Base-by-base conservation (phyloP, 2,329 filamentous ascomycete genomes). In the Aspergillus pseudoterreus region DNA sequence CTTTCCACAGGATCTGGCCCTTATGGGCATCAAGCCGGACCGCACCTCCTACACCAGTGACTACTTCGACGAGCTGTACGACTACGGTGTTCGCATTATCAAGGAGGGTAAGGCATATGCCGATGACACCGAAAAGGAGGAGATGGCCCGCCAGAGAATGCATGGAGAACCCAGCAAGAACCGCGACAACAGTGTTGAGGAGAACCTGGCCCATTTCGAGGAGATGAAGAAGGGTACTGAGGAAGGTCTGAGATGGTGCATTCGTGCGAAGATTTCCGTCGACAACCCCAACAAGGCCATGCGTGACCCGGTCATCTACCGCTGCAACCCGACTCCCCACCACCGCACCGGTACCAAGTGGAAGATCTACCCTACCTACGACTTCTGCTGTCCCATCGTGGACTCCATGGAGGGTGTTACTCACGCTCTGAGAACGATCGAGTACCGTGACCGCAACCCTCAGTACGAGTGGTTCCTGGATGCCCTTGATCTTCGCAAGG, bases 231-330 rank as follows among this genome's bases (percentile, higher is more conserved):
- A 82, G 51, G 92, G 87, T 42, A 87, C 84, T 2, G 82, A 87
- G 45, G 85, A 92, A 70, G 94, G 94, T 53, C 74, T 84, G 45
- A 84, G 81, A 66, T 92, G 92, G 84, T 96, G 90, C 75, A 95
- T 99, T 60, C 88, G 94, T 54, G 94, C 94, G 52, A 96, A 95
- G 79, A 89, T 97, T 62, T 92, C 90, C 1, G 83, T 88, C 61
- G 89, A 95, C 71, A 88, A 94, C 74, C 88, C 88, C 58, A 97
- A 99, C 79, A 95, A 95, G 75, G 90, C 94, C 48, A 86, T 97
- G 82, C 83, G 94, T 59, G 94, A 99, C 71, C 94, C 94, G 11
- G 92, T 97, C 72, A 95, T 99, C 71, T 97, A 96, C 80, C 86
- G 94, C 60, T 96, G 91, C 82, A 96, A 95, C 65, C 78, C 82